Evolutionary conservation across 2,329 filamentous ascomycete genomes (phyloP).

Genomic region (Talaromyces sp.): DNA sequence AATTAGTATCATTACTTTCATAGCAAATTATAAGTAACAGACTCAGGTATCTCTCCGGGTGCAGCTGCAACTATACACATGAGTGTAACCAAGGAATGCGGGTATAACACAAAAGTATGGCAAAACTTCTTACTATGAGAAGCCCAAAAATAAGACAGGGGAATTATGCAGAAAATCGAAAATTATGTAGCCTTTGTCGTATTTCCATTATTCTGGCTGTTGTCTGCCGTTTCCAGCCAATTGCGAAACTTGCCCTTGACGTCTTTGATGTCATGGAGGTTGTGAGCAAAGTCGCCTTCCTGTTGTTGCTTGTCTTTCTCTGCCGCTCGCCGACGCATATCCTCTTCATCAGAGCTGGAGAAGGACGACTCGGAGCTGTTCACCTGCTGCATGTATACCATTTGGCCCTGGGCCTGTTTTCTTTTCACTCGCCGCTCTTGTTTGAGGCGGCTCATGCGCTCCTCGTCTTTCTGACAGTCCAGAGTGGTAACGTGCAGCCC

Average conservation of each 20-base stretch:
- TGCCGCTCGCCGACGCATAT: slow-evolving; percentile 43
- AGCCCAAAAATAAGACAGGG: neutral
- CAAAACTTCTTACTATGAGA: neutral
- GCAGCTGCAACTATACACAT: neutral
- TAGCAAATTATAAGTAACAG: neutral
- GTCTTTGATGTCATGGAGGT: slow-evolving; percentile 31
- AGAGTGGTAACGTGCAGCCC: slow-evolving; percentile 69
- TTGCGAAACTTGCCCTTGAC: slow-evolving; percentile 30
- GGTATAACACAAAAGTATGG: neutral
- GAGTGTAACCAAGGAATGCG: neutral
- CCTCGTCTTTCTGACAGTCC: slow-evolving; percentile 67
- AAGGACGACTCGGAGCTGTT: slow-evolving; percentile 36
- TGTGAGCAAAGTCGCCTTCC: neutral
- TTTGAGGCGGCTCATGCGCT: slow-evolving; percentile 70
- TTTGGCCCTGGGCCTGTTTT: slow-evolving; percentile 54
- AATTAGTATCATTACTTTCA: neutral
- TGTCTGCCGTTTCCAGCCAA: slow-evolving; percentile 25
- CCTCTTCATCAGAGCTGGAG: slow-evolving; percentile 54
- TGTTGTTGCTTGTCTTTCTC: slow-evolving; percentile 16
- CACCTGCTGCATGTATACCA: slow-evolving; percentile 50
- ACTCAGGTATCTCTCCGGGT: neutral
- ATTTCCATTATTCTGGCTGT: neutral
- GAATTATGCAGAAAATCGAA: neutral
- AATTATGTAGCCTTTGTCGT: neutral
- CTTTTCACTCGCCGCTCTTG: slow-evolving; percentile 67